A percentile compares a stretch with the other conserved stretches of the same genome.
Evolutionary conservation across 2,329 filamentous ascomycete species (phyloP).

Genomic region (Fusarium dlaminii): DNA sequence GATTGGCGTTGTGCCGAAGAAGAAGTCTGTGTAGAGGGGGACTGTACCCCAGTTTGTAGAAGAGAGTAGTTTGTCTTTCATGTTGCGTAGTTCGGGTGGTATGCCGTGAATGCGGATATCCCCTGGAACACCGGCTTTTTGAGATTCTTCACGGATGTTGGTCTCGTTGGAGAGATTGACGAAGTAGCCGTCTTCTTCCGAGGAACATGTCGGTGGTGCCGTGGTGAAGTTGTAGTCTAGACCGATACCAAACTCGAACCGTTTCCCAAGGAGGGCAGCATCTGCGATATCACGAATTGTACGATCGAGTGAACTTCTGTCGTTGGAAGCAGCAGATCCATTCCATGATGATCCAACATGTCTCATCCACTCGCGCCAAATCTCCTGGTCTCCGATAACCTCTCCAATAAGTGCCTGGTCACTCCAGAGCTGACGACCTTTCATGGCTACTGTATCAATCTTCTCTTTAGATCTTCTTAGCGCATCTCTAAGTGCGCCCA

Average conservation of each 20-base stretch:
- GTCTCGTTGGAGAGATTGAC: constrained; percentile 42
- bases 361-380: constrained; percentile 48
- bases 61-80: constrained; percentile 21
- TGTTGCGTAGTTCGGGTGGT: constrained; percentile 41
- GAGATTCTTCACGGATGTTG: constrained; percentile 38
- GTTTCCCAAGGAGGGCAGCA: constrained; percentile 41
- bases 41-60: constrained; percentile 44
- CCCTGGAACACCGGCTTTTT: constrained; percentile 46
- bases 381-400: constrained; percentile 52
- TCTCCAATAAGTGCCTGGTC: constrained; percentile 52
- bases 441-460: constrained; percentile 38
- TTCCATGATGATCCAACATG: constrained; percentile 47
- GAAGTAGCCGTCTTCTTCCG: constrained; percentile 50
- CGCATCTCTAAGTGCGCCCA: constrained; percentile 41
- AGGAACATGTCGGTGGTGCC: constrained; percentile 49
- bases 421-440: constrained; percentile 51
- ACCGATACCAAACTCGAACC: constrained; percentile 53
- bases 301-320: constrained; percentile 8
- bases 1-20: constrained; percentile 48
- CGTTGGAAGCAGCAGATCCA: constrained; percentile 33
- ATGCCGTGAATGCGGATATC: constrained; percentile 42
- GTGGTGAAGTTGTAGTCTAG: constrained; percentile 52
- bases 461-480: constrained; percentile 45
- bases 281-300: constrained; percentile 42
- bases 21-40: constrained; percentile 51